Evolutionary conservation across 2,329 filamentous ascomycete genomes (phyloP).

Genomic region (Boeremia lycopersici): DNA sequence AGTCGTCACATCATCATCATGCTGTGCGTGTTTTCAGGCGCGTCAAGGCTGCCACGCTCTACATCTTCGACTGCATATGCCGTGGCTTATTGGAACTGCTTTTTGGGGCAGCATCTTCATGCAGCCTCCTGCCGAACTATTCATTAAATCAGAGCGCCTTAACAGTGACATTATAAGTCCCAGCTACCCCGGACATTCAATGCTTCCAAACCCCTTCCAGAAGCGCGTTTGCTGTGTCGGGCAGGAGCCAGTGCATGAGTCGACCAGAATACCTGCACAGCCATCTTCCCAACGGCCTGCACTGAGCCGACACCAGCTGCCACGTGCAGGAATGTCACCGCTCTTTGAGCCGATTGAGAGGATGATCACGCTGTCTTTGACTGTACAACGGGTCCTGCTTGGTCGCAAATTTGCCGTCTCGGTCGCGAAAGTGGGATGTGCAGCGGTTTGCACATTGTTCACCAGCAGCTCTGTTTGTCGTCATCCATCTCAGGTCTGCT

Average conservation of each 20-base stretch:
- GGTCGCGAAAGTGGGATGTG: slow-evolving; percentile 3
- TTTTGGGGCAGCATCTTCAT: slow-evolving; percentile 2
- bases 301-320: slow-evolving; percentile 5
- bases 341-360: slow-evolving; percentile 1
- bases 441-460: slow-evolving; percentile 8
- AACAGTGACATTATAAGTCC: slow-evolving; percentile 1
- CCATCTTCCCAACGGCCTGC: slow-evolving; percentile 5
- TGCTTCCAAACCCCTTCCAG: slow-evolving; percentile 12
- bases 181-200: slow-evolving; percentile 13
- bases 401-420: background rate
- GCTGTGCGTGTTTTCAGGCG: slow-evolving; percentile 1
- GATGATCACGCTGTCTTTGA: background rate
- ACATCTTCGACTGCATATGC: slow-evolving; percentile 5
- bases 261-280: slow-evolving; percentile 13
- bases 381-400: slow-evolving; percentile 10
- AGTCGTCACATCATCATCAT: slow-evolving; percentile 22
- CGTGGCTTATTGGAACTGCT: background rate
- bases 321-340: slow-evolving; percentile 15
- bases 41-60: slow-evolving; percentile 9
- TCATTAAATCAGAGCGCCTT: background rate
- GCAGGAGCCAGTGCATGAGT: slow-evolving; percentile 2
- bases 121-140: background rate
- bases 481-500: background rate
- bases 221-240: slow-evolving; percentile 7
- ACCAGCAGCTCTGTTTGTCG: slow-evolving; percentile 1